These are phyloP conservation scores for Erysimum cheiri DNA, from an alignment of 441 rosid genomes.

Conservation along the genomic window DNA sequence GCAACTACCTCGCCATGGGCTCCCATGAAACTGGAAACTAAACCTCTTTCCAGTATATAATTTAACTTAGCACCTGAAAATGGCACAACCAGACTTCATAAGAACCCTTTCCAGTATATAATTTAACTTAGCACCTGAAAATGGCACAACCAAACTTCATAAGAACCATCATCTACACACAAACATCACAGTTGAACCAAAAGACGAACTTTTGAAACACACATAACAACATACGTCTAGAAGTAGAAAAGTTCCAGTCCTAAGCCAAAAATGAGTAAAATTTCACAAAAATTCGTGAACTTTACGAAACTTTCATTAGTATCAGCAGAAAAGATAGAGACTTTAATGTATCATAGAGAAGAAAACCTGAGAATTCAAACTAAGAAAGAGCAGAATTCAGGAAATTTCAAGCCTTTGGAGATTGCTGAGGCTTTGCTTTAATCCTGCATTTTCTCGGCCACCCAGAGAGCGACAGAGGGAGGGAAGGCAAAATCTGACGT, in stretches of 20 bases:
- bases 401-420: not conserved
- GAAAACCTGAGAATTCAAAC: constrained; percentile 3
- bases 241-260: not conserved
- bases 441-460: constrained; percentile 33
- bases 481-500: constrained; percentile 21
- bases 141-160: constrained; percentile 31
- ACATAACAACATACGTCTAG: constrained; percentile 14
- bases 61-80: constrained; percentile 44
- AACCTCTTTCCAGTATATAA: constrained; percentile 22
- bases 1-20: constrained; percentile 42
- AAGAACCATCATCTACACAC: constrained; percentile 13
- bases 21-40: constrained; percentile 44
- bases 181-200: too few species aligned
- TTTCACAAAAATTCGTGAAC: not conserved
- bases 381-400: constrained; percentile 6
- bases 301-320: constrained; percentile 13
- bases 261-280: constrained; percentile 14
- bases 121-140: constrained; percentile 44
- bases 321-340: not conserved
- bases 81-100: too few species aligned
- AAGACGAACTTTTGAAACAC: constrained; percentile 9
- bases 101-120: constrained; percentile 20
- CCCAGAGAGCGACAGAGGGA: constrained; percentile 29
- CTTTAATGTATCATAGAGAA: not conserved
- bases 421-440: not conserved